These are phyloP conservation scores for Chlamydomonas sp. DNA, from an alignment of 139 green algal genomes.

Conservation along the genomic window DNA sequence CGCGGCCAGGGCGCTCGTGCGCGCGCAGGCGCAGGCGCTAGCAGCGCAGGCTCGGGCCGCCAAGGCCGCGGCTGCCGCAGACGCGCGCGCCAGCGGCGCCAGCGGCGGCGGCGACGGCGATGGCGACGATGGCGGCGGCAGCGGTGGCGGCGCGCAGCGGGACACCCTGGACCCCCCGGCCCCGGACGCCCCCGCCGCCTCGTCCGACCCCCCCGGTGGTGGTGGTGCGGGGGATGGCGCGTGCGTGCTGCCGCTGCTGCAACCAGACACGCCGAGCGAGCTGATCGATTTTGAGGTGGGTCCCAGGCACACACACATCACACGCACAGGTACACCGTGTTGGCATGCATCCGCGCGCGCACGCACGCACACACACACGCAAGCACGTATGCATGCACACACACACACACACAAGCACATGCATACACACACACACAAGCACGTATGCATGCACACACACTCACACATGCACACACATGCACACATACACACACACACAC, in stretches of 20 bases:
- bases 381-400: not conserved
- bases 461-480: not conserved
- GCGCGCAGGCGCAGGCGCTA: too few relatives aligned
- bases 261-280: not conserved
- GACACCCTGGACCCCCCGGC: not conserved
- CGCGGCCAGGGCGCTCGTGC: too few relatives aligned
- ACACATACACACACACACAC: not conserved
- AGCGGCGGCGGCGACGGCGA: too few relatives aligned
- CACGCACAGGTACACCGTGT: not conserved
- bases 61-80: too few relatives aligned
- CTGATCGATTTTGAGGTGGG: not conserved
- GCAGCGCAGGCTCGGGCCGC: too few relatives aligned
- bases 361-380: not conserved
- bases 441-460: not conserved
- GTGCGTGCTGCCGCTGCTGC: too few relatives aligned
- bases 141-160: too few relatives aligned
- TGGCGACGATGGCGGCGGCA: too few relatives aligned
- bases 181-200: not conserved
- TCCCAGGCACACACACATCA: not conserved
- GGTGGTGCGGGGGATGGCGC: too few relatives aligned
- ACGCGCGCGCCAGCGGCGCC: too few relatives aligned
- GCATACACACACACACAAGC: not conserved
- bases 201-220: not conserved
- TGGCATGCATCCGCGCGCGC: not conserved
- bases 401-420: not conserved